phyloP scores from a whole-genome alignment of 768 basidiomycete species.

The Exidia glandulosa region DNA sequence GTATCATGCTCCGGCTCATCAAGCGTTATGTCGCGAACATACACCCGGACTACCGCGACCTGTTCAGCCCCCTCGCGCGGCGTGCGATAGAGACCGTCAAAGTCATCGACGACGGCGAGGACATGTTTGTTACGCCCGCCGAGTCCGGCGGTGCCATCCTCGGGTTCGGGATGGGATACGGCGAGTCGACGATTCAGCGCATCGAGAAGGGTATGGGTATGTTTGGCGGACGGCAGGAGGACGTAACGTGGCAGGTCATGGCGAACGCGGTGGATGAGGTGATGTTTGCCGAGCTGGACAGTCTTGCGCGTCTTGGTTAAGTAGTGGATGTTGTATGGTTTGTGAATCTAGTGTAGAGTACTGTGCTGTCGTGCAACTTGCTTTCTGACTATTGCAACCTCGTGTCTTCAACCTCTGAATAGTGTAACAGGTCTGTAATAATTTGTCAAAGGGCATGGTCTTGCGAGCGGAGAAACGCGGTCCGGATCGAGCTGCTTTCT shows the following conservation, averaged over 20 bases:
- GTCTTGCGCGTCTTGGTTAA: slow-evolving; percentile 62
- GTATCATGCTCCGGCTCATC: slow-evolving; percentile 60
- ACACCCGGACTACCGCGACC: slow-evolving; percentile 39
- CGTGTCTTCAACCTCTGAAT: too few relatives aligned
- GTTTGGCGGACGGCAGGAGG: slow-evolving; percentile 59
- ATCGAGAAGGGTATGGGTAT: slow-evolving; percentile 67
- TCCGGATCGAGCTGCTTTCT: background rate
- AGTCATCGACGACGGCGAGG: slow-evolving; percentile 63
- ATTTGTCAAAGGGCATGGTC: too few relatives aligned
- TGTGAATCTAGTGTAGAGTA: too few relatives aligned
- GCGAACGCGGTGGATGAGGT: slow-evolving; percentile 59
- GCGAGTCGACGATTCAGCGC: slow-evolving; percentile 54
- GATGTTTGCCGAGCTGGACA: slow-evolving; percentile 72
- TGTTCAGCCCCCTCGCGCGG: slow-evolving; percentile 45
- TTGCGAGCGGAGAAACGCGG: too few relatives aligned
- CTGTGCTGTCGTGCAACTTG: too few relatives aligned
- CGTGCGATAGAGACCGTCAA: slow-evolving; percentile 71
- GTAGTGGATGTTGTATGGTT: too few relatives aligned
- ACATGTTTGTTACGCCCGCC: slow-evolving; percentile 60
- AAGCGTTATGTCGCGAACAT: slow-evolving; percentile 48
- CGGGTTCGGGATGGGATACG: slow-evolving; percentile 74
- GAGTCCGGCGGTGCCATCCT: slow-evolving; percentile 45
- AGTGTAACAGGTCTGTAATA: too few relatives aligned
- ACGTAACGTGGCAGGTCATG: slow-evolving; percentile 56
- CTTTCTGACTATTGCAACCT: too few relatives aligned